These are phyloP conservation scores for Athelia psychrophila DNA, from an alignment of 1,284 basidiomycete species.

Conservation along the genomic window DNA sequence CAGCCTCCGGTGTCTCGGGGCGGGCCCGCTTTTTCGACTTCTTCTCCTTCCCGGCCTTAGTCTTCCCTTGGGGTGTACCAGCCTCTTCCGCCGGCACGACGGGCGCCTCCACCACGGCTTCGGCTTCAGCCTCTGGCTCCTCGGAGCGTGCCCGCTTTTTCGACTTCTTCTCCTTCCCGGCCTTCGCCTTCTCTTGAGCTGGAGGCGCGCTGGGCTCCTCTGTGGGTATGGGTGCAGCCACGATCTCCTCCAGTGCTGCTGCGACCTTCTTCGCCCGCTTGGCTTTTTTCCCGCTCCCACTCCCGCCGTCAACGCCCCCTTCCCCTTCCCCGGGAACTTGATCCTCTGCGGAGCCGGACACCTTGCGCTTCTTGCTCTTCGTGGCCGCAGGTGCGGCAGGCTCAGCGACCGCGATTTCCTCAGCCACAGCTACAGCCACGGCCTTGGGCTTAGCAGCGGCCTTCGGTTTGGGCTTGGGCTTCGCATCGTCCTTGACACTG, in stretches of 20 bases:
- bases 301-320: conserved; percentile 5
- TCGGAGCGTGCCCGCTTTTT: neutral
- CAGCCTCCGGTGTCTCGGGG: conserved; percentile 1
- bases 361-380: conserved; percentile 7
- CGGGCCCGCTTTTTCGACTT: conserved; percentile 1
- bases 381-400: neutral
- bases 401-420: neutral
- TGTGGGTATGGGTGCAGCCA: conserved; percentile 3
- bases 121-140: conserved; percentile 6
- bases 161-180: conserved; percentile 10
- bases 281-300: conserved; percentile 12
- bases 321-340: conserved; percentile 10
- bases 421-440: conserved; percentile 5
- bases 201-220: conserved; percentile 7
- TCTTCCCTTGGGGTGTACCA: conserved; percentile 7
- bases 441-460: neutral
- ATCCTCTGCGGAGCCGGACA: conserved; percentile 7
- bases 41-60: conserved; percentile 8
- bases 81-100: neutral
- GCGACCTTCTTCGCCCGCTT: conserved; percentile 14
- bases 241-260: conserved; percentile 13
- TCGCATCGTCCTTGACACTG: neutral
- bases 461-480: conserved; percentile 1
- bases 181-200: conserved; percentile 5
- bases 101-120: conserved; percentile 10